Conservation (phyloP, 805 yeast species). For the Metahyphopichia silvanorum region DNA sequence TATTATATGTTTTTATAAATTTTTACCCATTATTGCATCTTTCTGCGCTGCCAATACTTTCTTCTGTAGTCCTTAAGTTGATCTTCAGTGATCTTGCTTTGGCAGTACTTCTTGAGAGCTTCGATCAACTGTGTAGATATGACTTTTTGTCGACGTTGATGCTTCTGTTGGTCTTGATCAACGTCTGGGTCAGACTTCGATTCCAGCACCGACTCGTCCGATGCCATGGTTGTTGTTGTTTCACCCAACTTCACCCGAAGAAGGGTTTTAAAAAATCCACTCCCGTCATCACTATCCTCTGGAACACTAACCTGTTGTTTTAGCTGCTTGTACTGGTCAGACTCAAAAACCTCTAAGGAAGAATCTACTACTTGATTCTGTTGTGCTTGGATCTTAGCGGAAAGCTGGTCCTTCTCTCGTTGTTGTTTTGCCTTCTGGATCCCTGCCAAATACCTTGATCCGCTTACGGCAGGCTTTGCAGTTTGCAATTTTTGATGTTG, state of each 20-base stretch:
- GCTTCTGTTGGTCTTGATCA: background rate
- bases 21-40: background rate
- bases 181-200: background rate
- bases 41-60: constrained; percentile 8
- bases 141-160: background rate
- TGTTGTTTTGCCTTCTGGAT: constrained; percentile 42
- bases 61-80: constrained; percentile 10
- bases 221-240: background rate
- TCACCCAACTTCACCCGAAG: background rate
- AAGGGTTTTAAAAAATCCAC: background rate
- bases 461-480: constrained; percentile 9
- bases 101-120: constrained; percentile 6
- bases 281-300: constrained; percentile 5
- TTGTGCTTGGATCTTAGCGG: constrained; percentile 32
- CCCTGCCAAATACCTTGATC: constrained; percentile 26
- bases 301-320: constrained; percentile 4
- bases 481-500: no score
- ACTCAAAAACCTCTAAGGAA: constrained; percentile 46
- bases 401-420: constrained; percentile 45
- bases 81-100: constrained; percentile 9
- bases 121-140: constrained; percentile 1
- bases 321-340: constrained; percentile 42
- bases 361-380: constrained; percentile 34
- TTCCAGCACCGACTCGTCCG: background rate
- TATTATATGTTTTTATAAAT: background rate